These are phyloP conservation scores for Candida endomychidarum DNA, from an alignment of 805 yeast genomes.

Conservation along the genomic window DNA sequence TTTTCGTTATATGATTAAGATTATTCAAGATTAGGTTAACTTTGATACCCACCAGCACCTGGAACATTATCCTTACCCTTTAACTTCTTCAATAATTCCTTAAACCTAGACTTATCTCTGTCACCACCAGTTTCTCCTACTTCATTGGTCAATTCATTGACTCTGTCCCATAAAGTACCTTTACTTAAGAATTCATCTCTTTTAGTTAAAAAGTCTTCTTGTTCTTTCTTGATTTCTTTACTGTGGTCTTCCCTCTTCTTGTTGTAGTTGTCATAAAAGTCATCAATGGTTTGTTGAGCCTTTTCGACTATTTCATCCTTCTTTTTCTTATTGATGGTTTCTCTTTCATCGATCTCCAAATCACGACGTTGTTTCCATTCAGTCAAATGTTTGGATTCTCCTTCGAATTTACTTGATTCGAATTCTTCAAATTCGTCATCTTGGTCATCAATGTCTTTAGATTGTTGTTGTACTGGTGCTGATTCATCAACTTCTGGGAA, in stretches of 20 bases:
- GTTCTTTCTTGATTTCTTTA: conserved; percentile 63
- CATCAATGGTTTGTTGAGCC: conserved; percentile 84
- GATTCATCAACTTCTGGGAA: conserved; percentile 56
- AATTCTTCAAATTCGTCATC: conserved; percentile 45
- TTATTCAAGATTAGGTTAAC: too few relatives aligned
- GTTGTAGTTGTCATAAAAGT: conserved; percentile 89
- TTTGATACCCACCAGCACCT: conserved; percentile 67
- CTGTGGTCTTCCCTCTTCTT: conserved; percentile 71
- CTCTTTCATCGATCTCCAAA: conserved; percentile 77
- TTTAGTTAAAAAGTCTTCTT: conserved; percentile 66
- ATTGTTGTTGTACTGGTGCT: conserved; percentile 18
- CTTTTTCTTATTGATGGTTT: conserved; percentile 63
- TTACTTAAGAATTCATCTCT: conserved; percentile 62
- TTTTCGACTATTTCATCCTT: conserved; percentile 66
- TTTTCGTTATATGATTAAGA: not conserved
- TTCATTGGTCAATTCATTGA: conserved; percentile 48
- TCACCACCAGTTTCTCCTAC: conserved; percentile 48
- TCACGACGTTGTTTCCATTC: conserved; percentile 85
- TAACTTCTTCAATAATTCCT: conserved; percentile 60
- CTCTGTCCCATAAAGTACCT: conserved; percentile 61
- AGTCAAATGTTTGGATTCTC: conserved; percentile 50
- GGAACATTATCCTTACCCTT: conserved; percentile 73
- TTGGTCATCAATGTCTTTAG: conserved; percentile 25
- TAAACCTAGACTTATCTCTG: conserved; percentile 70
- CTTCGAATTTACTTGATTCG: conserved; percentile 21